Conservation (phyloP, 805 yeast genomes). For the Metschnikowia amazonensis region DNA sequence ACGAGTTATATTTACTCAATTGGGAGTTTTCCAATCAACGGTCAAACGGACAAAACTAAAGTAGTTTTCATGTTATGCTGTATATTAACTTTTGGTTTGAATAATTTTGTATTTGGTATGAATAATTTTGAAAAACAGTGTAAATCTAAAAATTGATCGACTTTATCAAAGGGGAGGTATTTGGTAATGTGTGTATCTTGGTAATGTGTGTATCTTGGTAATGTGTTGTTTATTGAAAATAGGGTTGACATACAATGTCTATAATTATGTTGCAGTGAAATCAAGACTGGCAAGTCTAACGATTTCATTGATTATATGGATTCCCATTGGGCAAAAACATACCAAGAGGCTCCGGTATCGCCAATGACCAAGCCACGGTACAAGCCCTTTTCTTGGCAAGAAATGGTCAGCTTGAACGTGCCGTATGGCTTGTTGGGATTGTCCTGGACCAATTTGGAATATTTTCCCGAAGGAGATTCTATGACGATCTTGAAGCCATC, state of each 20-base stretch:
- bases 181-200: too few species aligned
- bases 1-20: too few species aligned
- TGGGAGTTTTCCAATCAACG: too few species aligned
- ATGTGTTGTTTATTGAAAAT: background rate
- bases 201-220: too few species aligned
- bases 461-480: constrained; percentile 82
- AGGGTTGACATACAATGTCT: background rate
- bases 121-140: too few species aligned
- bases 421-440: constrained; percentile 49
- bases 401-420: constrained; percentile 56
- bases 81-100: too few species aligned
- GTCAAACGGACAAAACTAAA: too few species aligned
- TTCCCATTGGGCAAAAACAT: constrained; percentile 88
- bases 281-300: background rate
- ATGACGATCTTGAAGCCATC: constrained; percentile 57
- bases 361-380: constrained; percentile 84
- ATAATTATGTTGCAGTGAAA: background rate
- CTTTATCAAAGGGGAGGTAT: too few species aligned
- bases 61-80: too few species aligned
- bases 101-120: too few species aligned
- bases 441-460: constrained; percentile 52
- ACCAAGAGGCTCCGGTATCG: constrained; percentile 76
- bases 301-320: constrained; percentile 17
- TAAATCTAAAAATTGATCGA: too few species aligned
- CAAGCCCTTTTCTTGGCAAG: constrained; percentile 66